Evolutionary conservation across 805 yeast genomes (phyloP).

Genomic region (Barnettozyma salicaria): DNA sequence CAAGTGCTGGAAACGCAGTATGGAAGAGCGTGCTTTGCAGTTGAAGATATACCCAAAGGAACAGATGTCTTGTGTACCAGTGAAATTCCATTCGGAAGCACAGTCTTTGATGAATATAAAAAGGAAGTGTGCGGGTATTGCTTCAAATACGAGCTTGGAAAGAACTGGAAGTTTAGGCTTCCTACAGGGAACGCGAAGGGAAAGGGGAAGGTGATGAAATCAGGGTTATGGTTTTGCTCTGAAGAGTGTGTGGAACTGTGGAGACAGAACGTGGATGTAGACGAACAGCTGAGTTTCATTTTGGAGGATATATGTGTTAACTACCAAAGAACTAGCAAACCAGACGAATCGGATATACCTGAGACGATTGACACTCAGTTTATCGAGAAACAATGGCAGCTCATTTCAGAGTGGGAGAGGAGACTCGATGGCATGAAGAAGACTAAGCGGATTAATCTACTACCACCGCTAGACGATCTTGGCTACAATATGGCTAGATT

Average conservation of each 20-base stretch:
- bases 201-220: slow-evolving; percentile 28
- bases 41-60: slow-evolving; percentile 32
- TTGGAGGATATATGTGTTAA: slow-evolving; percentile 29
- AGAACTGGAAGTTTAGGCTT: slow-evolving; percentile 38
- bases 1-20: slow-evolving; percentile 36
- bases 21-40: slow-evolving; percentile 61
- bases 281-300: slow-evolving; percentile 30
- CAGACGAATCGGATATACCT: slow-evolving; percentile 5
- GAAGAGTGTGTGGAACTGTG: slow-evolving; percentile 38
- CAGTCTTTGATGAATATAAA: slow-evolving; percentile 46
- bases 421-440: slow-evolving; percentile 29
- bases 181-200: slow-evolving; percentile 9
- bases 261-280: slow-evolving; percentile 28
- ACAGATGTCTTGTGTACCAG: slow-evolving; percentile 36
- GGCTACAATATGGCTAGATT: slow-evolving; percentile 49
- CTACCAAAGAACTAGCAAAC: slow-evolving; percentile 28
- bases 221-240: slow-evolving; percentile 50
- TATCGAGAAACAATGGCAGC: slow-evolving; percentile 33
- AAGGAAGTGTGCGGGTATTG: slow-evolving; percentile 60
- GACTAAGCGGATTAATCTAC: slow-evolving; percentile 30
- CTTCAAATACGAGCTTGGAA: slow-evolving; percentile 43
- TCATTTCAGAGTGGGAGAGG: slow-evolving; percentile 34
- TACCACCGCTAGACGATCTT: slow-evolving; percentile 44
- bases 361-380: slow-evolving; percentile 16
- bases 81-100: slow-evolving; percentile 41